These are phyloP conservation scores for Dimargaris verticillata DNA, from an alignment of 192 early-diverging fungal genomes.

Conservation along the genomic window DNA sequence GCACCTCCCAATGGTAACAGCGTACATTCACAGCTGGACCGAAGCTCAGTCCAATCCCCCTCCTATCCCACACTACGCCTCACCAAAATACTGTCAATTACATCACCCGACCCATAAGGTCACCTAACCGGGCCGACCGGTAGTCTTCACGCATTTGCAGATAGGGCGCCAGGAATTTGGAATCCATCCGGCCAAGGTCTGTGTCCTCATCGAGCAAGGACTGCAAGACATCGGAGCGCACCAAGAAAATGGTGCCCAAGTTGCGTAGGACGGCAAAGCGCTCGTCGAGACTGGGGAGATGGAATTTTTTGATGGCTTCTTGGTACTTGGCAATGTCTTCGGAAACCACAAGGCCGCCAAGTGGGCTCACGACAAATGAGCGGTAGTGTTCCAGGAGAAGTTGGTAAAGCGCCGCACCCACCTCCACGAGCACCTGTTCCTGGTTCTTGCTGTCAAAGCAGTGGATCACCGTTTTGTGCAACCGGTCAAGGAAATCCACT, in stretches of 20 bases:
- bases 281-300: conserved; percentile 53
- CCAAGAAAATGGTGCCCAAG: conserved; percentile 82
- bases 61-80: no score
- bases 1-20: no score
- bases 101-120: conserved; percentile 21
- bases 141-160: conserved; percentile 78
- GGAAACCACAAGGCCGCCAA: conserved; percentile 73
- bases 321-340: conserved; percentile 94
- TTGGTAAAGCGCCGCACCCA: conserved; percentile 66
- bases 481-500: conserved; percentile 54
- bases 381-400: conserved; percentile 86
- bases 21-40: no score
- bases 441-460: conserved; percentile 58
- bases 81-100: not conserved
- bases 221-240: conserved; percentile 77
- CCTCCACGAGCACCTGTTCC: conserved; percentile 54
- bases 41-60: no score
- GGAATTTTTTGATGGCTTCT: conserved; percentile 62
- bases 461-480: conserved; percentile 41
- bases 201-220: conserved; percentile 70
- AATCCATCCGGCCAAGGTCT: conserved; percentile 61
- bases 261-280: conserved; percentile 83
- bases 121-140: conserved; percentile 41
- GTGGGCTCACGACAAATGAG: conserved; percentile 68
- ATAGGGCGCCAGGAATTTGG: conserved; percentile 67